phyloP scores from a whole-genome alignment of 768 basidiomycete species.

The Cystofilobasidium macerans region DNA sequence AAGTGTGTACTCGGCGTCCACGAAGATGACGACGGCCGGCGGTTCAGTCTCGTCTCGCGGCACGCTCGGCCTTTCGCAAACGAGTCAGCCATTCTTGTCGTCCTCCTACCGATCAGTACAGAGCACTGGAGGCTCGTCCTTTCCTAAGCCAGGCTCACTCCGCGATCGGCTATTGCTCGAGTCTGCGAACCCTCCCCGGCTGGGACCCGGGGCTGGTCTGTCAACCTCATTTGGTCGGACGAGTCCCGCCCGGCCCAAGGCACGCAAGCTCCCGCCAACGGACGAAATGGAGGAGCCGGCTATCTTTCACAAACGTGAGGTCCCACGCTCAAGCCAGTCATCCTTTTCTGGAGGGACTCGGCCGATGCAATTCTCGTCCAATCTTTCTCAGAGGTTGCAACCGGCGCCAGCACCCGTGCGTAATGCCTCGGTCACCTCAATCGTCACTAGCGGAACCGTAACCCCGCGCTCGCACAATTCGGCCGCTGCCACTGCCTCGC shows the following conservation, averaged over 20 bases:
- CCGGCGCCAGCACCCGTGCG: neutral
- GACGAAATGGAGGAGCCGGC: neutral
- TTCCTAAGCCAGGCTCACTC: neutral
- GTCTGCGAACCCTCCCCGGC: neutral
- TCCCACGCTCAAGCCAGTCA: neutral
- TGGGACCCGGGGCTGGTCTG: neutral
- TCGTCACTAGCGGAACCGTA: neutral
- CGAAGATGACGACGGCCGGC: neutral
- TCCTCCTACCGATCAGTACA: constrained; percentile 1
- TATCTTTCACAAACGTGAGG: constrained; percentile 7
- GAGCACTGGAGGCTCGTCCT: constrained; percentile 1
- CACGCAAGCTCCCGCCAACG: neutral
- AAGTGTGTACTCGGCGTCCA: constrained; percentile 9
- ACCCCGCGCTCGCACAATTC: neutral
- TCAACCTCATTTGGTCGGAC: constrained; percentile 16
- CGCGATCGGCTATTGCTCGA: neutral
- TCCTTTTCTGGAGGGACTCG: neutral
- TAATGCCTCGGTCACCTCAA: neutral
- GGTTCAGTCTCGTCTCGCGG: neutral
- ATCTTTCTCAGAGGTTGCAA: neutral
- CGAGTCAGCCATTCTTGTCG: neutral
- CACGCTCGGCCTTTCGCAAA: neutral
- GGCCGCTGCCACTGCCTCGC: neutral
- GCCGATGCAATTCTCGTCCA: neutral
- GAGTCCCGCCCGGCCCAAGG: neutral